phyloP scores from a whole-genome alignment of 495 filamentous ascomycete species.

The Margaritispora aquatica region DNA sequence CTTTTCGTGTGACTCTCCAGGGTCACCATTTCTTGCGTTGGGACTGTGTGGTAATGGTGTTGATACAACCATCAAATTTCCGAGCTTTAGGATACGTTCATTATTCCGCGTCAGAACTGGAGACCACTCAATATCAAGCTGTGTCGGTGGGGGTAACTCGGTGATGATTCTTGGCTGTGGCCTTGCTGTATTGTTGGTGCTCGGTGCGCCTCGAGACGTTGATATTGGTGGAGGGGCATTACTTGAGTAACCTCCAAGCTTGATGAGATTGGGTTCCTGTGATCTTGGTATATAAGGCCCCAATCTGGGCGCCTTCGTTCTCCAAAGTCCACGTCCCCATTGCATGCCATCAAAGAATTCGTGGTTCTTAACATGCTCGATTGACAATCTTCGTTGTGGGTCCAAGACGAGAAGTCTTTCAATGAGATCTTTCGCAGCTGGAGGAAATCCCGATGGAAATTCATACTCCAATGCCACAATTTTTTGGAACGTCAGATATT shows the following conservation, averaged over 20 bases:
- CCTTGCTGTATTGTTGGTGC: conserved; percentile 36
- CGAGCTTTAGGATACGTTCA: conserved; percentile 91
- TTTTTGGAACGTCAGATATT: conserved; percentile 97
- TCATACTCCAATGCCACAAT: conserved; percentile 92
- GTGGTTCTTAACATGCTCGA: conserved; percentile 96
- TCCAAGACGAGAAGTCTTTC: conserved; percentile 90
- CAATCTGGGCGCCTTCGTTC: conserved; percentile 81
- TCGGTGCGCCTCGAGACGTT: conserved; percentile 33
- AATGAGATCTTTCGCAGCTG: conserved; percentile 82
- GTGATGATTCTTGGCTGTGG: conserved; percentile 82
- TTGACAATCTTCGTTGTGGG: conserved; percentile 76
- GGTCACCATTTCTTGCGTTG: conserved; percentile 54
- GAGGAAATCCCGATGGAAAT: conserved; percentile 86
- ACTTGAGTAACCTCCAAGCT: conserved; percentile 56
- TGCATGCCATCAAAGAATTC: conserved; percentile 89
- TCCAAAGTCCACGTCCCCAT: conserved; percentile 86
- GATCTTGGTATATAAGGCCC: conserved; percentile 79
- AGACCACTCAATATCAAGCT: conserved; percentile 98
- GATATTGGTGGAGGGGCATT: conserved; percentile 43
- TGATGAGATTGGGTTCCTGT: conserved; percentile 69
- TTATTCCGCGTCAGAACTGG: conserved; percentile 86
- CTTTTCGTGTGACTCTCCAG: conserved; percentile 43
- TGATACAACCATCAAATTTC: conserved; percentile 77
- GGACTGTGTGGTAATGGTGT: conserved; percentile 64
- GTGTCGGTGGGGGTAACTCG: conserved; percentile 89